Evolutionary conservation across 192 early-diverging fungal genomes (phyloP).

Genomic region (Rhizophagus sp.): DNA sequence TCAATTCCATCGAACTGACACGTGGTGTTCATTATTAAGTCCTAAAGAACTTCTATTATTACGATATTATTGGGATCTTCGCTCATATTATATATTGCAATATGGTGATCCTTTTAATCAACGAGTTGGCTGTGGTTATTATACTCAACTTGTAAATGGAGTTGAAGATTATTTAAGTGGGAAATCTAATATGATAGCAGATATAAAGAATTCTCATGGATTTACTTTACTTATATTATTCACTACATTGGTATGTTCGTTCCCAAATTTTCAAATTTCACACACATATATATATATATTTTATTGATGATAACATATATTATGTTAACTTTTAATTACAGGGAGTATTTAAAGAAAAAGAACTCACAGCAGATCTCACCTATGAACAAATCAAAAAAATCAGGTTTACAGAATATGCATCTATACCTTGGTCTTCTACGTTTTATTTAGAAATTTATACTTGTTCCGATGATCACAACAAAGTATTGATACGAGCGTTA

Average conservation of each 20-base stretch:
- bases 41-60: neutral
- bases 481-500: neutral
- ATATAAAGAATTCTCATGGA: constrained; percentile 12
- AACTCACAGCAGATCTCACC: neutral
- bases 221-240: neutral
- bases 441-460: constrained; percentile 10
- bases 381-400: neutral
- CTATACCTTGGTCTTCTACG: constrained; percentile 4
- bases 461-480: neutral
- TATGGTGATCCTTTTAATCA: neutral
- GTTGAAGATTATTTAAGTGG: constrained; percentile 14
- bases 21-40: constrained; percentile 4
- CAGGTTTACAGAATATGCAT: neutral
- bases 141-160: constrained; percentile 6
- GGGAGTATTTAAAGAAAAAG: constrained; percentile 1
- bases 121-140: neutral
- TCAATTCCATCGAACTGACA: neutral
- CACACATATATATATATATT: no score
- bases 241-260: neutral
- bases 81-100: neutral
- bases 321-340: neutral
- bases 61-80: constrained; percentile 1
- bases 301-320: neutral
- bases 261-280: no score
- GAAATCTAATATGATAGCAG: neutral